A percentile compares a stretch with the other conserved stretches of the same genome.
Evolutionary conservation across 2,329 filamentous ascomycete species (phyloP).

Genomic region (Didymella glomerata): DNA sequence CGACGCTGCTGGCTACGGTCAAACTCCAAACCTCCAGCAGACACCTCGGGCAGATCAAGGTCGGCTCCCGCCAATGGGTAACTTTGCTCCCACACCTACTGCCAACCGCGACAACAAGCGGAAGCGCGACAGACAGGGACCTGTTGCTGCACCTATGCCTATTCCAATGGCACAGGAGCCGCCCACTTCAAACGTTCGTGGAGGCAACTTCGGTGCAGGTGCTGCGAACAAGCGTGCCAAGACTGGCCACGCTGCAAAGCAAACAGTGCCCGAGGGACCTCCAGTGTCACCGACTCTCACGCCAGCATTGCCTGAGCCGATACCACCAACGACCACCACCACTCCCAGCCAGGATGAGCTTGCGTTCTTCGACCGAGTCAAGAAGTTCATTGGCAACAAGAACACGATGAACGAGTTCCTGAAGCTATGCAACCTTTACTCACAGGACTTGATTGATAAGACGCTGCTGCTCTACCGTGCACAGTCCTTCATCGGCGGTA

Average conservation of each 20-base stretch:
- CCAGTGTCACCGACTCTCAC: slow-evolving; percentile 86
- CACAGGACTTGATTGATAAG: slow-evolving; percentile 88
- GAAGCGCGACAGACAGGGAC: slow-evolving; percentile 74
- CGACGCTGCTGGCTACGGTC: slow-evolving; percentile 58
- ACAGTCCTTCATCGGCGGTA: slow-evolving; percentile 84
- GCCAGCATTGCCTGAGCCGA: slow-evolving; percentile 85
- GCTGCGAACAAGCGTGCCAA: slow-evolving; percentile 70
- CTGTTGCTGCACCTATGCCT: slow-evolving; percentile 51
- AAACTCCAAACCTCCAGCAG: slow-evolving; percentile 57
- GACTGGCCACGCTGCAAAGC: slow-evolving; percentile 68
- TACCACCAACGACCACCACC: slow-evolving; percentile 76
- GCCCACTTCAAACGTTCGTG: slow-evolving; percentile 45
- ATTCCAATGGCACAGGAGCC: slow-evolving; percentile 44
- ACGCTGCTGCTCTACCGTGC: slow-evolving; percentile 84
- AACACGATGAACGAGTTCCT: slow-evolving; percentile 94
- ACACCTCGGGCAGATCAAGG: slow-evolving; percentile 57
- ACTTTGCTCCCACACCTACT: slow-evolving; percentile 86
- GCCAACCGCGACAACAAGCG: slow-evolving; percentile 85
- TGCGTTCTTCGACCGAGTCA: slow-evolving; percentile 93
- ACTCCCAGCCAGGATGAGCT: slow-evolving; percentile 86
- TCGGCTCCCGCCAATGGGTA: slow-evolving; percentile 86
- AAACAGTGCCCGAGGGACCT: slow-evolving; percentile 65
- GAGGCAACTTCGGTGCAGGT: slow-evolving; percentile 38
- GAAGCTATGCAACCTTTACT: slow-evolving; percentile 95
- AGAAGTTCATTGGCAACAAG: slow-evolving; percentile 94